Conservation (phyloP, 169 alveolate species). For the Amoebophrya sp. region DNA sequence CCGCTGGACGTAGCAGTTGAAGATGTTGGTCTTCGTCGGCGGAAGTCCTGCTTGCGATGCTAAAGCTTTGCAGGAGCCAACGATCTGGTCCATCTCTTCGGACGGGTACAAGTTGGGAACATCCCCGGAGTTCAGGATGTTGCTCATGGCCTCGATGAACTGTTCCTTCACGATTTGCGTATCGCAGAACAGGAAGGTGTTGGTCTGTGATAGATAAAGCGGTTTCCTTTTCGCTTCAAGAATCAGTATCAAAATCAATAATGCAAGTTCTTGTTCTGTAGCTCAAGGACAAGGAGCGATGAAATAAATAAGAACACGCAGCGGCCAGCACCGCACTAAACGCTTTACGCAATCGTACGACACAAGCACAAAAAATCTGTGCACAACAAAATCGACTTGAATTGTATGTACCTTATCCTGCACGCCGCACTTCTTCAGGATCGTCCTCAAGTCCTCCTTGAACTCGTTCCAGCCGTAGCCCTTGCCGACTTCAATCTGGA, state of each 20-base stretch:
- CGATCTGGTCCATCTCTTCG: slow-evolving; percentile 78
- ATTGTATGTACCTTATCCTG: slow-evolving; percentile 60
- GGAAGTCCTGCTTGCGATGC: slow-evolving; percentile 71
- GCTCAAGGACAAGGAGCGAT: no score
- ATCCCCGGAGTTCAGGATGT: slow-evolving; percentile 85
- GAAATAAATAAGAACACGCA: no score
- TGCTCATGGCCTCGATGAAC: slow-evolving; percentile 83
- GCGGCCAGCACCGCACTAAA: no score
- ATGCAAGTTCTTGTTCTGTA: no score
- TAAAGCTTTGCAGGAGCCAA: slow-evolving; percentile 27
- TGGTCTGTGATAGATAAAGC: slow-evolving; percentile 50
- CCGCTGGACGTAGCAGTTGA: slow-evolving; percentile 72
- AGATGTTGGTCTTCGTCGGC: slow-evolving; percentile 83
- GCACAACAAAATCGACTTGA: no score
- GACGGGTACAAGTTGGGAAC: slow-evolving; percentile 81
- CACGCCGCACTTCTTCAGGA: slow-evolving; percentile 26
- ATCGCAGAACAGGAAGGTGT: slow-evolving; percentile 82
- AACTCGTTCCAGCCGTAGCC: slow-evolving; percentile 71
- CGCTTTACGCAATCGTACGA: no score
- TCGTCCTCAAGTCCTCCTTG: slow-evolving; percentile 82
- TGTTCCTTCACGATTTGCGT: slow-evolving; percentile 82
- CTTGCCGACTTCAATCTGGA: slow-evolving; percentile 81
- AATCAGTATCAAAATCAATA: no score
- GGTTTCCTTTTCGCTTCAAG: no score
- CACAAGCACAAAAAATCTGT: no score